Conservation (phyloP, 23 red algal genomes). For the Pyropia yezoensis region DNA sequence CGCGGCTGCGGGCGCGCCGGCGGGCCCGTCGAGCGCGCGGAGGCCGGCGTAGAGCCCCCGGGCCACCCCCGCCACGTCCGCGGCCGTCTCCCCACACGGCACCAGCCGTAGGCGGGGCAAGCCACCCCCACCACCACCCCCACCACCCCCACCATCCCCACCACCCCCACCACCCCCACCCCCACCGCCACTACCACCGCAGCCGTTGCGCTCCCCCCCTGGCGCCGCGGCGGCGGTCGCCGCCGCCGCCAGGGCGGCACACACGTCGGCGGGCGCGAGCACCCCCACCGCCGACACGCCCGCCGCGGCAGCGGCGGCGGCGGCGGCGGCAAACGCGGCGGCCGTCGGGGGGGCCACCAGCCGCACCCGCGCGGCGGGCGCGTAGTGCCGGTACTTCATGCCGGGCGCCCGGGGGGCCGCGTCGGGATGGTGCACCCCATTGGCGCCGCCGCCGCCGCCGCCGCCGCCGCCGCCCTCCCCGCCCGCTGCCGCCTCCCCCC, state of each 20-base stretch:
- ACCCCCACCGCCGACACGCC: background rate
- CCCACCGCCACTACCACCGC: background rate
- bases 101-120: background rate
- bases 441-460: background rate
- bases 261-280: background rate
- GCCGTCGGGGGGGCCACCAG: too few species aligned
- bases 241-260: background rate
- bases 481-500: background rate
- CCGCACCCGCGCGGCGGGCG: constrained; percentile 27
- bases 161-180: background rate
- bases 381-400: constrained; percentile 95
- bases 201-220: background rate
- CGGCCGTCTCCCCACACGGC: background rate
- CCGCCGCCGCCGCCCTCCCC: background rate
- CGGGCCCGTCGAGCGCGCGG: background rate
- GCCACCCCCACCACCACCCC: background rate
- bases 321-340: background rate
- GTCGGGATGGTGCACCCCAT: too few species aligned
- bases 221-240: background rate
- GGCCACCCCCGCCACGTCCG: background rate
- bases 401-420: constrained; percentile 57
- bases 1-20: too few species aligned
- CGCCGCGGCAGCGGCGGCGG: background rate
- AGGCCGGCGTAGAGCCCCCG: background rate
- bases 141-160: background rate